phyloP scores from a whole-genome alignment of 495 filamentous ascomycete species.

The Aspergillus incahuasiensis region DNA sequence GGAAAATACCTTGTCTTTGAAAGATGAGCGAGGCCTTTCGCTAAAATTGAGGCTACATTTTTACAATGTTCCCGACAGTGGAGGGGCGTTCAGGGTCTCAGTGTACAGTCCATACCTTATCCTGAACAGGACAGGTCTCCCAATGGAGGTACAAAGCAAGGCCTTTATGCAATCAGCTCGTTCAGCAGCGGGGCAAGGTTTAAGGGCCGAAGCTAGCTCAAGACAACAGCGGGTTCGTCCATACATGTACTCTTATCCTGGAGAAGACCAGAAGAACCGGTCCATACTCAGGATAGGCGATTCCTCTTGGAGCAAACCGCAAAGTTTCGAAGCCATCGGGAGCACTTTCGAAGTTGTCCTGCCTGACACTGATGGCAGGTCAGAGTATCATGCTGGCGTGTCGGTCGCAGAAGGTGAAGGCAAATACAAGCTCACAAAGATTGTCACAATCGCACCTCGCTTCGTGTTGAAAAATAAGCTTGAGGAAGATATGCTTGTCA shows the following conservation, averaged over 20 bases:
- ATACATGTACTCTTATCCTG: slow-evolving; percentile 91
- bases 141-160: slow-evolving; percentile 86
- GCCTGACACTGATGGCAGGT: slow-evolving; percentile 61
- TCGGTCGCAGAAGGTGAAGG: slow-evolving; percentile 86
- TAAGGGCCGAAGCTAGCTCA: slow-evolving; percentile 50
- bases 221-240: slow-evolving; percentile 61
- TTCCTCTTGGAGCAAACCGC: slow-evolving; percentile 91
- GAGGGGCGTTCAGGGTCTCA: slow-evolving; percentile 92
- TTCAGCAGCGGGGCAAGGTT: slow-evolving; percentile 72
- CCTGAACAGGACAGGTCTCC: slow-evolving; percentile 88
- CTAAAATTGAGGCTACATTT: slow-evolving; percentile 86
- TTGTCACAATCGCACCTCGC: slow-evolving; percentile 87
- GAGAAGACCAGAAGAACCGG: slow-evolving; percentile 83
- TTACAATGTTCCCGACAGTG: slow-evolving; percentile 85
- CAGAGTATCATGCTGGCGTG: slow-evolving; percentile 85
- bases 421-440: slow-evolving; percentile 95
- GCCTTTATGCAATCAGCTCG: slow-evolving; percentile 75
- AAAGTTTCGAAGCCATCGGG: slow-evolving; percentile 97
- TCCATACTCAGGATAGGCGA: slow-evolving; percentile 81
- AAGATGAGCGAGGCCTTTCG: slow-evolving; percentile 73
- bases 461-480: slow-evolving; percentile 94
- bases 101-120: slow-evolving; percentile 92
- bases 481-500: slow-evolving; percentile 77
- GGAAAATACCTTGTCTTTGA: slow-evolving; percentile 73
- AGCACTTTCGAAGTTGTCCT: slow-evolving; percentile 82